These are phyloP conservation scores for Cercophora sp. DNA, from an alignment of 495 filamentous ascomycete genomes.

Conservation along the genomic window DNA sequence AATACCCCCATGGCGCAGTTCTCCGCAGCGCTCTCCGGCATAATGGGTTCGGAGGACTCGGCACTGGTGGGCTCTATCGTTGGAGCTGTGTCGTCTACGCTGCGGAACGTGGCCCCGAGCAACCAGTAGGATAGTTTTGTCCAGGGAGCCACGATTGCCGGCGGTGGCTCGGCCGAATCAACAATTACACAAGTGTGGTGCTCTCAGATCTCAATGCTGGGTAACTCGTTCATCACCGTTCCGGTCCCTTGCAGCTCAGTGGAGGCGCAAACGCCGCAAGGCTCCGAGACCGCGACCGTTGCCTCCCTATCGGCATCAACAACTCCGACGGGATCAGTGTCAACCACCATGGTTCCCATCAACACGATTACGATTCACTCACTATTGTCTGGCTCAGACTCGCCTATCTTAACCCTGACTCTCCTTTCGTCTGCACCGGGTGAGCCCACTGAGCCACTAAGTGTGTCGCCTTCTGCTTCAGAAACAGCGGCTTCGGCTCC, in stretches of 20 bases:
- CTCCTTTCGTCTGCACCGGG: neutral
- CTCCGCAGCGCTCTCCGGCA: slow-evolving; percentile 5
- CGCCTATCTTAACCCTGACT: neutral
- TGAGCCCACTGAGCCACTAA: no score
- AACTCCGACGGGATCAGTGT: neutral
- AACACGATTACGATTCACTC: no score
- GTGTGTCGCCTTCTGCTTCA: no score
- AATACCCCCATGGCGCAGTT: slow-evolving; percentile 7
- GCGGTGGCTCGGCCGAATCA: slow-evolving; percentile 1
- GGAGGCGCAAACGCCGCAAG: no score
- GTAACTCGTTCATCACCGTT: slow-evolving; percentile 8
- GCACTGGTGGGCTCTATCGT: slow-evolving; percentile 12
- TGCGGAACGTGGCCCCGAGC: slow-evolving; percentile 12
- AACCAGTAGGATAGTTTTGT: slow-evolving; percentile 8
- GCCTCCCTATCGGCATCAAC: neutral
- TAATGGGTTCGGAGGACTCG: slow-evolving; percentile 11
- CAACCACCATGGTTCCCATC: neutral
- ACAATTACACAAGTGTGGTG: slow-evolving; percentile 5
- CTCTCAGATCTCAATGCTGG: slow-evolving; percentile 12
- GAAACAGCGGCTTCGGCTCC: no score
- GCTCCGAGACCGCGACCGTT: neutral
- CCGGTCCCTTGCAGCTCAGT: slow-evolving; percentile 10
- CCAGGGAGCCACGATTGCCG: slow-evolving; percentile 7
- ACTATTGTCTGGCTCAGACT: no score
- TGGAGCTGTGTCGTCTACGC: slow-evolving; percentile 11